These are phyloP conservation scores for Aspergillus cavernicola DNA, from an alignment of 495 filamentous ascomycete species.

Conservation along the genomic window DNA sequence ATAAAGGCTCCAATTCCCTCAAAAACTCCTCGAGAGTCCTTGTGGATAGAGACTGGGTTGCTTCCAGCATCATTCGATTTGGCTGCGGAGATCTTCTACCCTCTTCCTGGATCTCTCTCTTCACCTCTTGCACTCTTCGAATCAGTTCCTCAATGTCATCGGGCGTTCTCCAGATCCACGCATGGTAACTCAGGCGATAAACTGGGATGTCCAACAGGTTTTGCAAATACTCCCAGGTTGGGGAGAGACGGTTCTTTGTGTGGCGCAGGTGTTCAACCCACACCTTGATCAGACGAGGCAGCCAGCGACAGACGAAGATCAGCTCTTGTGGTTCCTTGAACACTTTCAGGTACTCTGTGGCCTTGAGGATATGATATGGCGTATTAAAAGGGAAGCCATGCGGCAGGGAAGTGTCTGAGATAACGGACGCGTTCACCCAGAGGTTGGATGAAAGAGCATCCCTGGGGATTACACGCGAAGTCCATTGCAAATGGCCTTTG, in stretches of 20 bases:
- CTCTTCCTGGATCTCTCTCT: background rate
- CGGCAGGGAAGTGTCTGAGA: background rate
- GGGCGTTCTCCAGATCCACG: conserved; percentile 7
- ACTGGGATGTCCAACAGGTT: background rate
- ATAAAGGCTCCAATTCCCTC: background rate
- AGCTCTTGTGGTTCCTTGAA: background rate
- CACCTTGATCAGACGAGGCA: background rate
- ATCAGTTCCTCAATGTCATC: conserved; percentile 1
- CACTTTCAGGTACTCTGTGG: conserved; percentile 1
- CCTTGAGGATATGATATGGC: conserved; percentile 5
- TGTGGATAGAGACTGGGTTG: background rate
- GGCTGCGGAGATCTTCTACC: background rate
- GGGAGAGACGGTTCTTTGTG: conserved; percentile 1
- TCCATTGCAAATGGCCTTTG: background rate
- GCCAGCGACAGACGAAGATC: conserved; percentile 5
- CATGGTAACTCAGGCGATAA: conserved; percentile 6
- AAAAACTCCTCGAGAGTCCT: background rate
- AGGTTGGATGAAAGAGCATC: conserved; percentile 1
- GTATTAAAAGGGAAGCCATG: background rate
- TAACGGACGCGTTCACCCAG: background rate
- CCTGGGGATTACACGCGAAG: background rate
- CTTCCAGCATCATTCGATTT: background rate
- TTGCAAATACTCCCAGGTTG: conserved; percentile 1
- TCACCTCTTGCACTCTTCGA: conserved; percentile 1
- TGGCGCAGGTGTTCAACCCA: background rate